A percentile compares a stretch with the other conserved stretches of the same genome.
These are phyloP conservation scores for Jamesozyma rosinii DNA, from an alignment of 805 yeast species.

Conservation along the genomic window DNA sequence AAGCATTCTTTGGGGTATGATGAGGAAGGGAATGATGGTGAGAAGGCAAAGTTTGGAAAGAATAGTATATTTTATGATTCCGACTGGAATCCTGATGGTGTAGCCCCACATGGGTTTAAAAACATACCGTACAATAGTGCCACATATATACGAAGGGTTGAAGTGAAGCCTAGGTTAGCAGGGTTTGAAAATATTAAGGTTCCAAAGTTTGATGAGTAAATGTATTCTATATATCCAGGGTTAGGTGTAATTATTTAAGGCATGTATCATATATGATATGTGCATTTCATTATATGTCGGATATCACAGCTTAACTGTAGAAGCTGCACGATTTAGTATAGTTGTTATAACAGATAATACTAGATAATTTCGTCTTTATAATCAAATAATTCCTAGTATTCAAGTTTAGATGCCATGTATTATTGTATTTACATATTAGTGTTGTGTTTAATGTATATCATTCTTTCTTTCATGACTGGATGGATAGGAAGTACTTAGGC, in stretches of 20 bases:
- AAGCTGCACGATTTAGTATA: too few species aligned
- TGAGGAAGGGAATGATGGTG: not conserved
- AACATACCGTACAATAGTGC: conserved; percentile 23
- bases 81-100: conserved; percentile 55
- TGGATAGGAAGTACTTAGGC: too few species aligned
- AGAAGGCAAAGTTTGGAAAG: conserved; percentile 32
- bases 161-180: conserved; percentile 4
- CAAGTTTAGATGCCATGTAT: too few species aligned
- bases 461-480: too few species aligned
- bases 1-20: conserved; percentile 15
- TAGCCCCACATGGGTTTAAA: conserved; percentile 35
- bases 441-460: too few species aligned
- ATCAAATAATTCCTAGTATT: too few species aligned
- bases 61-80: conserved; percentile 54
- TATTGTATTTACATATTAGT: too few species aligned
- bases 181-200: conserved; percentile 3
- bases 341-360: too few species aligned
- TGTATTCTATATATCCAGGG: not conserved
- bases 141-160: conserved; percentile 27
- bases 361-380: too few species aligned
- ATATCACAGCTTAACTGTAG: too few species aligned
- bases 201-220: not conserved
- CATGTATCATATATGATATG: not conserved
- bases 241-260: not conserved
- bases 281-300: not conserved